These are phyloP conservation scores for Hortaea werneckii DNA, from an alignment of 2,329 filamentous ascomycete species.

Conservation along the genomic window DNA sequence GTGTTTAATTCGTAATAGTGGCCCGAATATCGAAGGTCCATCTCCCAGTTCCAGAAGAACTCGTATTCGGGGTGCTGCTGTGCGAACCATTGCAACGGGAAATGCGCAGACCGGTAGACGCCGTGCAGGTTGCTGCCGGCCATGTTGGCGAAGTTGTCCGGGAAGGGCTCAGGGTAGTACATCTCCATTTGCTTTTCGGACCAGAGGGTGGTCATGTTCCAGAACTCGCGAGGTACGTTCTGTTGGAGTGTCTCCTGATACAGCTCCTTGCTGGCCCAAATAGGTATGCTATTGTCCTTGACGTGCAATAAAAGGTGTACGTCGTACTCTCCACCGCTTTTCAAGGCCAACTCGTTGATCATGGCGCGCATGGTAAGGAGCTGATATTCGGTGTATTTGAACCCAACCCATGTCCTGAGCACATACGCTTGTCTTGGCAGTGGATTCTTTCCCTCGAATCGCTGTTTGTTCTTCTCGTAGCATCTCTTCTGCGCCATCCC, in stretches of 20 bases:
- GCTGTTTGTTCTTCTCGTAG: conserved; percentile 39
- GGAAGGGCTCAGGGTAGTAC: conserved; percentile 78
- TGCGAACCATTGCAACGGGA: conserved; percentile 42
- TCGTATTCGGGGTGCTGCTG: conserved; percentile 43
- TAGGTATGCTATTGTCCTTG: conserved; percentile 62
- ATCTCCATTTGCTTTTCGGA: conserved; percentile 86
- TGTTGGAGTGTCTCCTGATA: conserved; percentile 59
- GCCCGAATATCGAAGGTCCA: conserved; percentile 70
- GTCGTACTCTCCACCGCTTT: conserved; percentile 77
- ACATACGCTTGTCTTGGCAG: conserved; percentile 66
- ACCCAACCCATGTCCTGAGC: conserved; percentile 75
- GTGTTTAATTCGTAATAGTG: conserved; percentile 75
- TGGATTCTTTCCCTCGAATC: conserved; percentile 32
- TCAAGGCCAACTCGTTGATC: conserved; percentile 70
- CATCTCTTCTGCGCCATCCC: conserved; percentile 38
- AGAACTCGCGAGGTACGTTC: conserved; percentile 73
- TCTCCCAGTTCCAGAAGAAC: conserved; percentile 76
- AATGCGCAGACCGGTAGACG: conserved; percentile 61
- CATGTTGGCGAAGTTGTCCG: conserved; percentile 60
- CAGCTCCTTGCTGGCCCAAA: conserved; percentile 64
- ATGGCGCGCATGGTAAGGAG: conserved; percentile 72
- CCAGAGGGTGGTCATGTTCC: conserved; percentile 82
- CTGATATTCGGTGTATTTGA: conserved; percentile 67
- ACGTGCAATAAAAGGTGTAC: conserved; percentile 79
- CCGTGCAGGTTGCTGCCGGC: conserved; percentile 62